Evolutionary conservation across 176 grass and related monocot genomes (phyloP), one percentile per base, ranked within the genome.

Genomic region (Carex parvula): DNA sequence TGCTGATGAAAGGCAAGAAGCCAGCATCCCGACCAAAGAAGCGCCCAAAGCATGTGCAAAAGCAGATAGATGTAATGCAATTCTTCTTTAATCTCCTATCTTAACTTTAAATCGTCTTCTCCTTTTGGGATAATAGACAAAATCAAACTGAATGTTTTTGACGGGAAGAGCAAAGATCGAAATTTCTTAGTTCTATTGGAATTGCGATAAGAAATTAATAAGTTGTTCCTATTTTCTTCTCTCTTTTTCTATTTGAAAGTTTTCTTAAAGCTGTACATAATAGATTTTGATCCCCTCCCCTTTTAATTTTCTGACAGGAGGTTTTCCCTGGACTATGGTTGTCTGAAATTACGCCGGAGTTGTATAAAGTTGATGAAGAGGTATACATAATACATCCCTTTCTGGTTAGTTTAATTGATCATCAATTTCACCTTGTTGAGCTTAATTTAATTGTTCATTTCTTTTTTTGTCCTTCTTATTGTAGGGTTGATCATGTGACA

Each of bases 1-100:
- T 85, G 30, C 56, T 55, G 41, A 85, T 85, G 84, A 85, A 44
- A 60, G 84, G 84, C 16, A 77, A 74, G 70, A 85, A 85, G 22
- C 84, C 84, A 32, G 37, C 67, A 2, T 63, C 65, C 32, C 57
- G 84, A 6, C 84, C 56, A 2, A 79, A 85, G 84, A 78, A 78
- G 35, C 71, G 84, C 1, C 53, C 39, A 3, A 79, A 74, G 57
- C 73, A 74, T n/a, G 70, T 85, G 39, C 71, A 85, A 29, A 64
- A 64, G 59, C n/a, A 65, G 7, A 42, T 85, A 12, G 60, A 85
- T 85, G 71, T 65, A 70, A 78, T 77, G 14, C 50, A 79, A 57
- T 64, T 37, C 11, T 79, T 15, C 21, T 62, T 52, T 42, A 11
- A 52, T 78, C 58, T 74, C 14, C 11, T 62, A 22, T 62, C 16